Conservation (phyloP, 345 rosid genomes). For the Gossypium arboreum region DNA sequence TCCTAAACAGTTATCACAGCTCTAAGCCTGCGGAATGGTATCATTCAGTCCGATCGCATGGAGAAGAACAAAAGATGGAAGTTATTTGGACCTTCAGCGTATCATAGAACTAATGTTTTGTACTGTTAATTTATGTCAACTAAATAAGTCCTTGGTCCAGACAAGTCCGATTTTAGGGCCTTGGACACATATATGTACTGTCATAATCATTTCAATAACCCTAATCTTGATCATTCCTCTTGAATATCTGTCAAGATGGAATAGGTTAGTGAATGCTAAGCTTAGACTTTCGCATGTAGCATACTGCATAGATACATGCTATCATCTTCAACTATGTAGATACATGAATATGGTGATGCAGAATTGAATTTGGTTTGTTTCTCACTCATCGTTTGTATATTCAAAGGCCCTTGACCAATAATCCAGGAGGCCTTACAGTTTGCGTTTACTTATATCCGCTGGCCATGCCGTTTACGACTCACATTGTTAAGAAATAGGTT, state of each 20-base stretch:
- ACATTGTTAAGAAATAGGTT: background rate
- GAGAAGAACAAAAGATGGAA: background rate
- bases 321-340: background rate
- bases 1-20: background rate
- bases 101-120: background rate
- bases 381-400: background rate
- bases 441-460: background rate
- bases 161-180: background rate
- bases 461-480: background rate
- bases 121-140: background rate
- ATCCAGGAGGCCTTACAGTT: background rate
- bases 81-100: background rate
- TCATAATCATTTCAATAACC: background rate
- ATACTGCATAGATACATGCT: background rate
- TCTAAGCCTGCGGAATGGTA: constrained; percentile 3
- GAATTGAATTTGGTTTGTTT: background rate
- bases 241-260: background rate
- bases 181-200: background rate
- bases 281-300: background rate
- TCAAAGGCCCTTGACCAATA: background rate
- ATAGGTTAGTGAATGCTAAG: background rate
- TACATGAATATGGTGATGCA: background rate
- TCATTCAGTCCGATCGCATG: background rate
- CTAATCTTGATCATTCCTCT: background rate
- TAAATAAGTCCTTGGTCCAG: background rate